Evolutionary conservation across 2,329 filamentous ascomycete genomes (phyloP), one percentile per base, ranked within the genome.

Genomic region (Fonsecaea pugnacius): DNA sequence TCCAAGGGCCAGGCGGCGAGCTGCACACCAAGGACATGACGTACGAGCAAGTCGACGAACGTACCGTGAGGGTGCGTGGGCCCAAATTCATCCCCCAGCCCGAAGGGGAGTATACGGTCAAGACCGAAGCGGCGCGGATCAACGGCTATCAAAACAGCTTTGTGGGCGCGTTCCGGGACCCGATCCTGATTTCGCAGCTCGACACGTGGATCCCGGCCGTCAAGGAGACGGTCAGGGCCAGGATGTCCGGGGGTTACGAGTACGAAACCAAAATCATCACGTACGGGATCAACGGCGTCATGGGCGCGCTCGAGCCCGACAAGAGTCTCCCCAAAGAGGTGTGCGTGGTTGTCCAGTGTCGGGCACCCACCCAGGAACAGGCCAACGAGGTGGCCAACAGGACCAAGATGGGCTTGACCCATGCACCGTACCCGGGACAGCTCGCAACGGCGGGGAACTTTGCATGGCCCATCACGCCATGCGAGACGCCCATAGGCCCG

Each of bases 401-500:
- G 6, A 78, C 78, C 0, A 77, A 78, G 50, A 73, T 81, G 8
- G 78, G 71, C 1, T 73, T 74, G n/a, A 73, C 79, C 52, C 84
- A 86, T 65, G 79, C 73, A 0, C 75, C 79, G 0, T 85, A 85
- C 60, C 73, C 75, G 0, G 78, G 79, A 0, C 83, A 85, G 69
- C 79, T 81, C n/a, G 83, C 82, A 0, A 85, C 82, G 0, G 75
- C 78, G 0, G 84, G 84, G 0, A 85, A 85, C 63, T 79, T 85
- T 50, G 78, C 77, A 1, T 76, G 78, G n/a, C 56, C 62, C 16
- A 40, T 63, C 24, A 58, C 66, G 14, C 76, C 77, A 33, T 70
- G 71, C 36, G 74, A 77, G 16, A 76, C 77, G 18, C 70, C 76
- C 9, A 68, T 77, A 30, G 80, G 83, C 0, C 75, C 76, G 18